phyloP scores from a whole-genome alignment of 306 rosid species.

The Chamaecrista fasciculata region DNA sequence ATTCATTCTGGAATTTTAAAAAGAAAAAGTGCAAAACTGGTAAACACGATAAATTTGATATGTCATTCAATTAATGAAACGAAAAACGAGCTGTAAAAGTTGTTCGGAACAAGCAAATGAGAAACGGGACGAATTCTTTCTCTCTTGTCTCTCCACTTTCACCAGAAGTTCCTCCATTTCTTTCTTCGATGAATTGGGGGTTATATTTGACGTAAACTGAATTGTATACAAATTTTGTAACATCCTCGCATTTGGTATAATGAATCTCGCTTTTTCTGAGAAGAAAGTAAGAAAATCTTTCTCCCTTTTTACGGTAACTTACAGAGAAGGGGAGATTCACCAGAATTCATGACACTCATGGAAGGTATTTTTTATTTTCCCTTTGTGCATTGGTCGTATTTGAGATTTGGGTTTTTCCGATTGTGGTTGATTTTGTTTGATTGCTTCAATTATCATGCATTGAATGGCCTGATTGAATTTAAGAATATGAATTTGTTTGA shows the following conservation, averaged over 20 bases:
- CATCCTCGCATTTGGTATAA: constrained; percentile 34
- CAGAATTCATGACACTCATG: constrained; percentile 49
- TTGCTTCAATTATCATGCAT: constrained; percentile 29
- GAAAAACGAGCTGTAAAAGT: constrained; percentile 21
- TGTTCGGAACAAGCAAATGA: constrained; percentile 42
- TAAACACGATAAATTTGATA: constrained; percentile 5
- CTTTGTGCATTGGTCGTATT: constrained; percentile 19
- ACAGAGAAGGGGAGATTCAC: constrained; percentile 17
- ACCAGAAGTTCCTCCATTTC: constrained; percentile 31
- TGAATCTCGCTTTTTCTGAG: constrained; percentile 38
- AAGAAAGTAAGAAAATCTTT: constrained; percentile 29
- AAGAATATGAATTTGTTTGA: constrained; percentile 24
- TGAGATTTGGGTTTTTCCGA: constrained; percentile 42
- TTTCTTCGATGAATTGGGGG: constrained; percentile 27
- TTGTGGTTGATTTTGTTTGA: constrained; percentile 27
- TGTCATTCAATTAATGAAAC: constrained; percentile 1
- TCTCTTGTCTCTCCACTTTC: constrained; percentile 31
- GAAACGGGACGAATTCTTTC: constrained; percentile 16
- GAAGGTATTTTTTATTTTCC: constrained; percentile 55
- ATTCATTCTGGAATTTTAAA: not conserved
- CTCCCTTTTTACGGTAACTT: constrained; percentile 28
- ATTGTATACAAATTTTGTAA: constrained; percentile 29
- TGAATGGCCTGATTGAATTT: constrained; percentile 30
- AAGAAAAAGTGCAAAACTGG: not conserved
- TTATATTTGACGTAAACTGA: constrained; percentile 29